A percentile compares a stretch with the other conserved stretches of the same genome.
phyloP scores from a whole-genome alignment of 164 flowering plant species.

The Dillenia suffruticosa region DNA sequence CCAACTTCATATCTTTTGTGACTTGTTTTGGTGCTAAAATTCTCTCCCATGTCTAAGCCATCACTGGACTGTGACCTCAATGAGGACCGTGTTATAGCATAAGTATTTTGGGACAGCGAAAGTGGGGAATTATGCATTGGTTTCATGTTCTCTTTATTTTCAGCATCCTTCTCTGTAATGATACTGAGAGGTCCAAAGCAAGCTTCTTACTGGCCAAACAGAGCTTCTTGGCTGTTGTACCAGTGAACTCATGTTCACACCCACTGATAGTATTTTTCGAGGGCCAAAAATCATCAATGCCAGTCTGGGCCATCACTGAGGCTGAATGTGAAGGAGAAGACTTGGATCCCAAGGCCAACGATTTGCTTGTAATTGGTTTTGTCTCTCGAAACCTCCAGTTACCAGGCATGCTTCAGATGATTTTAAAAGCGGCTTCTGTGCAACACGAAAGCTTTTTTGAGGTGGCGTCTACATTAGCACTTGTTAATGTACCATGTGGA shows the following conservation, averaged over 20 bases:
- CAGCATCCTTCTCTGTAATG: slow-evolving; percentile 8
- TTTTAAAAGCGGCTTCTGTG: slow-evolving; percentile 4
- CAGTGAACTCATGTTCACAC: too few relatives aligned
- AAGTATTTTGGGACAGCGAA: slow-evolving; percentile 4
- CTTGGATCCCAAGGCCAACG: too few relatives aligned
- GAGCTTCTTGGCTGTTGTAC: slow-evolving; percentile 4
- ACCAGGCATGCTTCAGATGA: background rate
- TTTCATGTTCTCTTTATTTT: slow-evolving; percentile 20
- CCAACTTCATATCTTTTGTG: background rate
- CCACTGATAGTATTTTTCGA: too few relatives aligned
- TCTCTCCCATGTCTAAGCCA: slow-evolving; percentile 5
- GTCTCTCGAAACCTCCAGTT: background rate
- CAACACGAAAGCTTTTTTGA: background rate
- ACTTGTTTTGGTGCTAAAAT: background rate
- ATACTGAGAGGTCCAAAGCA: slow-evolving; percentile 15
- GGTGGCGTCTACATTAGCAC: background rate
- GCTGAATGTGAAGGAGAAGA: too few relatives aligned
- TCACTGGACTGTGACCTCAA: slow-evolving; percentile 2
- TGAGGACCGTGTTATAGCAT: background rate
- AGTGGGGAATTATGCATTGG: slow-evolving; percentile 5
- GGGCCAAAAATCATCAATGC: too few relatives aligned
- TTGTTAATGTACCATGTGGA: slow-evolving; percentile 2
- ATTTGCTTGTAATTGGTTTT: too few relatives aligned
- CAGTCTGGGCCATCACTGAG: too few relatives aligned
- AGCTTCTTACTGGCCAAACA: slow-evolving; percentile 22